Evolutionary conservation across 495 filamentous ascomycete genomes (phyloP), one percentile per base, ranked within the genome.

Genomic region (Aspergillus heteromorphus): DNA sequence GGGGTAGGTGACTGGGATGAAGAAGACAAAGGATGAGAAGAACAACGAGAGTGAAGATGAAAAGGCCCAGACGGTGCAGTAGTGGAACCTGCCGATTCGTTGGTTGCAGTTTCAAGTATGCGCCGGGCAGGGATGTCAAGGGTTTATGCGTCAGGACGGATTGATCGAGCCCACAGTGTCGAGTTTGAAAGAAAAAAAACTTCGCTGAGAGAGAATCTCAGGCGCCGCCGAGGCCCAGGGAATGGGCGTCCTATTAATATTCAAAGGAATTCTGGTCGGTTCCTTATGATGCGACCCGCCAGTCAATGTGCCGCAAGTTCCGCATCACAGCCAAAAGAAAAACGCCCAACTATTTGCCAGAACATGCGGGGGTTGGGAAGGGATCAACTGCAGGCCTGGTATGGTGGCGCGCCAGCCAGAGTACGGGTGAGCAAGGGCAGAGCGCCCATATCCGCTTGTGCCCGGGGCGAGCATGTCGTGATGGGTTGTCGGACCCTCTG

Each of bases 391-490:
- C 53, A 40, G 49, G 19, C 30, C 29, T 19, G 45, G 53, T 49
- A 47, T 52, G 54, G 59, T 61, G 59, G 54, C 59, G 59, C 40
- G 19, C 27, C 18, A 36, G 40, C 40, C 18, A 17, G 49, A 27
- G 50, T 38, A 52, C 40, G 50, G 40, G 50, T 13, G 49, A 27
- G 50, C 50, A 52, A 52, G 50, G 50, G 50, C 36, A 52, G 20
- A 27, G 23, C 14, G 17, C 4, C 38, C 25, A 45, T 38, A 43
- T 45, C 40, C 50, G 50, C 50, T 16, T 45, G 30, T 50, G 48
- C 48, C 31, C 48, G 11, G 29, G 34, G 21, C 23, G 18, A 40
- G 18, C 16, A 42, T 41, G 25, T 42, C 25, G 20, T 41, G 38
- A 51, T 41, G 38, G 49, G 43, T 17, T 47, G 43, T 40, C 49